Base-by-base conservation (phyloP, 2,329 filamentous ascomycete genomes). In the Colletotrichum lupini region DNA sequence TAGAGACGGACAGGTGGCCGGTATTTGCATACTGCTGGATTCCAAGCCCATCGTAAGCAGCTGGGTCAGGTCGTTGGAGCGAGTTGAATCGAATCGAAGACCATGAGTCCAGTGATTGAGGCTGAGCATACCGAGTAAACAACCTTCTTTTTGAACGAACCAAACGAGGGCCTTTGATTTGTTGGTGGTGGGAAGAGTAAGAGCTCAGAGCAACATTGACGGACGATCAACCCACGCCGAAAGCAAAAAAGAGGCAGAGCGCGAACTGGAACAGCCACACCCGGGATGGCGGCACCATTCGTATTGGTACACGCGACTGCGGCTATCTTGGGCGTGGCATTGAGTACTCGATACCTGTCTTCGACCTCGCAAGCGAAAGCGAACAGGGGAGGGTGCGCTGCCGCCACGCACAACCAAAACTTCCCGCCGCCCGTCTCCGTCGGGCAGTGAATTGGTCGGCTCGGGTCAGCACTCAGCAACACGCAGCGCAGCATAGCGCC, bases 261-360 rank as follows among this genome's bases (percentile, higher is more conserved):
- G 68, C 57, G 57, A 67, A 64, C 59, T 59, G 59, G 60, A 70
- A 73, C 70, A 73, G 70, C 70, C 70, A 73, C 70, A 32, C 53
- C 55, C 46, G 58, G 53, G 32, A 26, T 16, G 11, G 22, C 28
- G 59, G 37, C 24, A 11, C 11, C 0, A 1, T 12, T 22, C 4
- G 28, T 42, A 52, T 24, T 12, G 2, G 24, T 35, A 57, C 52
- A 16, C 28, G 14, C 58, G 42, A 2, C 6, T 14, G 26, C 26
- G 9, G 1, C 4, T 28, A 2, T 9, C 0, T 1, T 16, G 0
- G 8, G 32, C 5, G 1, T 7, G 24, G 1, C 0, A 1, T 24
- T 5, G 8, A 2, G 62, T 61, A 60, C 46, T 53, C 9, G 16
- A 14, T 30, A 65, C 46, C n/a, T 24, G 24, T 6, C 37, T 49